Base-by-base conservation (phyloP, 805 yeast genomes). In the Metschnikowia dekortorum region DNA sequence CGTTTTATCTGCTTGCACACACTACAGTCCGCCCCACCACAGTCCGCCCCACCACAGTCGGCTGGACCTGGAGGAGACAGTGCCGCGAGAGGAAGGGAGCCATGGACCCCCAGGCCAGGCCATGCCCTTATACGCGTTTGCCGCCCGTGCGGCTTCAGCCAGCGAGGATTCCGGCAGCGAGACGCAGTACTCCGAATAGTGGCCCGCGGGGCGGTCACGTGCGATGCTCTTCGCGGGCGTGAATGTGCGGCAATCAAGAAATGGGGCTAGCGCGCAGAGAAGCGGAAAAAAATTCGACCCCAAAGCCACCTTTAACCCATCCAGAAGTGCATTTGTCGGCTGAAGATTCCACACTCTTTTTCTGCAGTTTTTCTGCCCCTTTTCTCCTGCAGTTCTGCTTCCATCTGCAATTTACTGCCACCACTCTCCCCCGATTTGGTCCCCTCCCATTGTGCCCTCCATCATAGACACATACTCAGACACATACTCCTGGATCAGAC, bases 111-210 rank as follows among this genome's bases (percentile, higher is more conserved):
- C 22, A 22, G 22, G 22, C 22, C 22, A 22, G 5, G 5, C 5
- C 22, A 22, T 22, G 22, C 5, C 22, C 5, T 22, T 5, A 4
- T 22, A 3, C 5, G 22, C 22, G 3, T 22, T 1, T 7, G 6
- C 9, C 6, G 32, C 8, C 2, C 26, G 11, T 6, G 18, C 18
- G 18, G 34, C 8, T 3, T 16, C 18, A 8, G 46, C 47, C 26
- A 46, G 45, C 29, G 51, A 49, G 9, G 55, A 39, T 8, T 33
- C 45, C 31, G 45, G 49, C 28, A 40, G 50, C 47, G 56, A 49
- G 18, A 54, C 58, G 13, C 56, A 54, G 41, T 54, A 54, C 33
- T 54, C 58, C 39, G 56, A 50, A 11, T 48, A 26, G n/a, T 14
- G 41, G 13, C 10, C 9, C 5, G 22, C 22, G 22, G 2, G 29